These are phyloP conservation scores for Boletus rex-veris DNA, from an alignment of 768 basidiomycete genomes.

Conservation along the genomic window DNA sequence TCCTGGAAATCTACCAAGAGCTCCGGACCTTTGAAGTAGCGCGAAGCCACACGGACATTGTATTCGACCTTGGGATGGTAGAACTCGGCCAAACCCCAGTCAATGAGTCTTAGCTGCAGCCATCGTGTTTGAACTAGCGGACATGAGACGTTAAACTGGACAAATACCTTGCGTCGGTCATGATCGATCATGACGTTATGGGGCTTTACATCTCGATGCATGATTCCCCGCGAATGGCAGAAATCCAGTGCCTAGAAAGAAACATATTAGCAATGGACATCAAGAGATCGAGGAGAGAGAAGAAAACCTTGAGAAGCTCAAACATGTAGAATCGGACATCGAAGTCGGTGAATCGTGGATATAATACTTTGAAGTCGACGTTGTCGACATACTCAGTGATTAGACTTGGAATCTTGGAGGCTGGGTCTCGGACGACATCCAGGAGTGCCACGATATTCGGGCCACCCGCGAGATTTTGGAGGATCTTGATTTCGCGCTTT, in stretches of 20 bases:
- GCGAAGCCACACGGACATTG: constrained; percentile 94
- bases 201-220: constrained; percentile 98
- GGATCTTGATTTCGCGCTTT: constrained; percentile 97
- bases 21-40: constrained; percentile 98
- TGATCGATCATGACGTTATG: constrained; percentile 99
- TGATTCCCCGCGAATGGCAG: constrained; percentile 98
- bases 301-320: constrained; percentile 82
- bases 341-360: constrained; percentile 92
- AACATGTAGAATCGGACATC: constrained; percentile 97
- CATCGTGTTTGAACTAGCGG: constrained; percentile 10
- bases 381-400: constrained; percentile 99
- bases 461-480: constrained; percentile 94
- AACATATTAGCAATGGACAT: not conserved
- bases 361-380: constrained; percentile 94
- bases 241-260: constrained; percentile 79
- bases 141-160: constrained; percentile 3
- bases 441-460: constrained; percentile 91
- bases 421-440: constrained; percentile 93
- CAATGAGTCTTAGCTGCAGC: constrained; percentile 84
- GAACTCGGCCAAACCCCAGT: constrained; percentile 99
- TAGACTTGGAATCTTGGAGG: constrained; percentile 94
- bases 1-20: constrained; percentile 96
- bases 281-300: constrained; percentile 1
- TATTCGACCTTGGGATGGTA: constrained; percentile 98
- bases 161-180: constrained; percentile 82